phyloP scores from a whole-genome alignment of 192 early-diverging fungal species.

The Piromyces finnis region DNA sequence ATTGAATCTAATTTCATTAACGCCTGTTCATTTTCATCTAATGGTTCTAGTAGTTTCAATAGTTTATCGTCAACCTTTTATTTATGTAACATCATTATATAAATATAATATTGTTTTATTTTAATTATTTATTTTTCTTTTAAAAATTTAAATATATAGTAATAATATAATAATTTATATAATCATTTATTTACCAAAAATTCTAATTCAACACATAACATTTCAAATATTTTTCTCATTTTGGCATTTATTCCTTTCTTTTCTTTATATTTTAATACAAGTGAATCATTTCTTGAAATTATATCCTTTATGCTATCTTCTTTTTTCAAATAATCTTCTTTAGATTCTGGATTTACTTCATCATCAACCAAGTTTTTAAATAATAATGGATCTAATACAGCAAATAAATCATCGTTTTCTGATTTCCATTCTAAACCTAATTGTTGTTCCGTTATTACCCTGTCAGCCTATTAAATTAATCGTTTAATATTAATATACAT shows the following conservation, averaged over 20 bases:
- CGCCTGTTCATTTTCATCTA: constrained; percentile 27
- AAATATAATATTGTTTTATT: too few species aligned
- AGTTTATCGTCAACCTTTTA: constrained; percentile 29
- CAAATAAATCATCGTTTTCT: constrained; percentile 19
- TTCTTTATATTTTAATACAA: not conserved
- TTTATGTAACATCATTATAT: too few species aligned
- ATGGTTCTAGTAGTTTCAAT: constrained; percentile 26
- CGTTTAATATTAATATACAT: not conserved
- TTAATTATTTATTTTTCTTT: too few species aligned
- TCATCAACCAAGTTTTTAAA: not conserved
- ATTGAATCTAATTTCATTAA: constrained; percentile 35
- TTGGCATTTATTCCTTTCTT: not conserved
- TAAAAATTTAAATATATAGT: too few species aligned
- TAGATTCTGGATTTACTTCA: not conserved
- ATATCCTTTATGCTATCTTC: not conserved
- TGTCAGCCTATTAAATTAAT: constrained; percentile 22
- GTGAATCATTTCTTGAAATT: not conserved
- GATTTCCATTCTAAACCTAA: constrained; percentile 26
- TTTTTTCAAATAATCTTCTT: not conserved
- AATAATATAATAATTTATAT: too few species aligned
- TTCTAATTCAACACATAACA: not conserved
- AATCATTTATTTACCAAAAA: not conserved
- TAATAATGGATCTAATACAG: constrained; percentile 10
- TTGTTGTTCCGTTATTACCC: constrained; percentile 37
- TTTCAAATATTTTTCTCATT: not conserved